Percentiles rank a stretch among this genome's conserved stretches.
These are phyloP conservation scores for Nothophytophthora sp. DNA, from an alignment of 352 stramenopile genomes.

Conservation along the genomic window DNA sequence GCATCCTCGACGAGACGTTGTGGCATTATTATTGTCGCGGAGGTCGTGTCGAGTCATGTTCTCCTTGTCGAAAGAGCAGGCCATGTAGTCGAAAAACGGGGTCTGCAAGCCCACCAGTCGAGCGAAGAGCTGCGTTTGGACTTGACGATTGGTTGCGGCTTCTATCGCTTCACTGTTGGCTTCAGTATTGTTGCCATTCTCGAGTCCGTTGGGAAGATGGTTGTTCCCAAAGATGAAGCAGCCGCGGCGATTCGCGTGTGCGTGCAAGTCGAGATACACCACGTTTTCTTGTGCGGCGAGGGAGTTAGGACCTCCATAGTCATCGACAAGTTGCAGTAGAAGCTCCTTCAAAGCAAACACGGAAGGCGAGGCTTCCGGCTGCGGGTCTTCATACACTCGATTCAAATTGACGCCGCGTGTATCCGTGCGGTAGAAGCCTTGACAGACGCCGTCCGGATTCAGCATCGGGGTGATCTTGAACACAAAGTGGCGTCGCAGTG, in stretches of 20 bases:
- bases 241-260: constrained; percentile 86
- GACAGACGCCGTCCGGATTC: constrained; percentile 90
- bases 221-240: constrained; percentile 93
- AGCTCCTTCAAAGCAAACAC: constrained; percentile 73
- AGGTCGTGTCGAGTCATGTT: constrained; percentile 78
- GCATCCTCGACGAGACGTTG: constrained; percentile 62
- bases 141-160: constrained; percentile 36
- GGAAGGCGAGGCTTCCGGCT: constrained; percentile 45
- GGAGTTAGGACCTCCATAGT: constrained; percentile 33
- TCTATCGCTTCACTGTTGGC: constrained; percentile 11
- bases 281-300: constrained; percentile 21
- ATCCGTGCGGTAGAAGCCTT: constrained; percentile 89
- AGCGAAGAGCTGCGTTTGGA: constrained; percentile 85
- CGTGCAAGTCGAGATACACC: constrained; percentile 92
- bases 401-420: constrained; percentile 90
- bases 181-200: not conserved
- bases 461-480: constrained; percentile 94
- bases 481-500: constrained; percentile 79
- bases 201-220: constrained; percentile 26
- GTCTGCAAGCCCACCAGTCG: constrained; percentile 71
- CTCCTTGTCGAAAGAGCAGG: constrained; percentile 80
- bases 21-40: constrained; percentile 54
- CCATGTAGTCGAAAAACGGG: constrained; percentile 86
- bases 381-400: constrained; percentile 77
- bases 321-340: constrained; percentile 28